phyloP scores from a whole-genome alignment of 2,329 filamentous ascomycete genomes.

The Diplocarpon mali region DNA sequence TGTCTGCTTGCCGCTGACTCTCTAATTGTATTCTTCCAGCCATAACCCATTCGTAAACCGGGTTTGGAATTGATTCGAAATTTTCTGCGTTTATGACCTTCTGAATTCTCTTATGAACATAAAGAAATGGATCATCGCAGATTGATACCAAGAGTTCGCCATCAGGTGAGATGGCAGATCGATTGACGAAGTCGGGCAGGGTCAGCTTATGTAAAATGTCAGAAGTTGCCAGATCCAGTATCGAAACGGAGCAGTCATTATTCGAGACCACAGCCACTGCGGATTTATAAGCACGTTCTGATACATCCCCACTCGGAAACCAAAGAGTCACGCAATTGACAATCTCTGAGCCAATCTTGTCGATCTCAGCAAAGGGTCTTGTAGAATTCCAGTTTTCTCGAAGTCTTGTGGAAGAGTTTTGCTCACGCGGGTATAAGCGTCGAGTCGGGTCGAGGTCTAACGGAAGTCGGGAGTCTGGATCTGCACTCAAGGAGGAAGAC shows the following conservation, averaged over 20 bases:
- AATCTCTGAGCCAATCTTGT: slow-evolving; percentile 45
- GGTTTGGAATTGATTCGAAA: slow-evolving; percentile 18
- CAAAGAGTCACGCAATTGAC: slow-evolving; percentile 57
- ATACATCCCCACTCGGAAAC: slow-evolving; percentile 33
- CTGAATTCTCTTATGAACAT: slow-evolving; percentile 56
- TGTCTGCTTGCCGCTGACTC: slow-evolving; percentile 44
- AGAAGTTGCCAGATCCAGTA: slow-evolving; percentile 65
- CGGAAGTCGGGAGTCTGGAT: slow-evolving; percentile 47
- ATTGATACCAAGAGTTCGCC: slow-evolving; percentile 72
- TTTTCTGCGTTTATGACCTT: slow-evolving; percentile 15
- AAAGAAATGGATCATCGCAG: slow-evolving; percentile 77
- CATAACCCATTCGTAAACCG: slow-evolving; percentile 38
- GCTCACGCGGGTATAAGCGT: slow-evolving; percentile 9
- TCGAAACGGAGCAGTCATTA: slow-evolving; percentile 79
- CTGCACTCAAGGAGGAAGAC: slow-evolving; percentile 22
- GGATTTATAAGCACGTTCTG: slow-evolving; percentile 34
- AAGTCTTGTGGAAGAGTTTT: background rate
- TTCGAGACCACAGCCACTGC: slow-evolving; percentile 69
- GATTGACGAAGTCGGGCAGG: slow-evolving; percentile 82
- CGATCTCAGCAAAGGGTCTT: slow-evolving; percentile 28
- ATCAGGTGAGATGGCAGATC: slow-evolving; percentile 86
- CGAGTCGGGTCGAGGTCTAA: slow-evolving; percentile 33
- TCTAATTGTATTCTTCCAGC: slow-evolving; percentile 44
- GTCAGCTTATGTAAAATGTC: slow-evolving; percentile 58
- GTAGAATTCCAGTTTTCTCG: background rate